Percentiles rank a stretch among this genome's conserved stretches.
Evolutionary conservation across 208 protist species (phyloP).

Genomic region (Leishmania lainsoni): DNA sequence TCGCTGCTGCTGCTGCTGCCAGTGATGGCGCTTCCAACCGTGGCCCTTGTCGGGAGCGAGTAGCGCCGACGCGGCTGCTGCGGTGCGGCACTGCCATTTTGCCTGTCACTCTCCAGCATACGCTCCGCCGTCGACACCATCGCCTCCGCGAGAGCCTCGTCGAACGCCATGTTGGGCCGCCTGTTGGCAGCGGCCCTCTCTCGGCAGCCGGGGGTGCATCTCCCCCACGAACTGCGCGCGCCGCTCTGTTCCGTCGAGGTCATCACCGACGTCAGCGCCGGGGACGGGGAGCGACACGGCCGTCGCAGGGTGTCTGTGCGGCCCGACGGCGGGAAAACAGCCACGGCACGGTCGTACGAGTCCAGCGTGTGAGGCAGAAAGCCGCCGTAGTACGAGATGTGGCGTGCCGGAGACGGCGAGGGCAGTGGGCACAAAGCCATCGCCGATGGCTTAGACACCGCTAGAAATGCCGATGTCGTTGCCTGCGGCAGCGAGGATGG

Average conservation of each 20-base stretch:
- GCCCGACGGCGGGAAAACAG: not conserved
- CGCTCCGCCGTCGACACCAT: constrained; percentile 45
- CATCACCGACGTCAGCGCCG: not conserved
- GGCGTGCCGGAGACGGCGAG: not conserved
- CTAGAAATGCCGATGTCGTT: not conserved
- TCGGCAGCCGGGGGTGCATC: not conserved
- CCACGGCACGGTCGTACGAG: constrained; percentile 4
- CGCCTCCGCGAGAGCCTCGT: constrained; percentile 38
- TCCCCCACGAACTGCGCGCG: not conserved
- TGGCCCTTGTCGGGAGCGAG: not conserved
- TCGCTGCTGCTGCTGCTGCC: not conserved
- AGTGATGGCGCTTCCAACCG: not conserved
- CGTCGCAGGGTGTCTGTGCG: not conserved
- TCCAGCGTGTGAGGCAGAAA: constrained; percentile 25
- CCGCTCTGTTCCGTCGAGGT: too few species aligned
- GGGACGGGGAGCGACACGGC: not conserved
- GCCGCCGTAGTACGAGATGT: constrained; percentile 30
- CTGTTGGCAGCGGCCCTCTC: not conserved
- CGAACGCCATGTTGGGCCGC: constrained; percentile 16
- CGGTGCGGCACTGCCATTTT: constrained; percentile 4
- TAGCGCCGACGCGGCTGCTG: not conserved
- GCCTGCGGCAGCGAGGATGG: not conserved
- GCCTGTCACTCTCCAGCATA: constrained; percentile 24
- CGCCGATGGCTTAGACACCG: not conserved
- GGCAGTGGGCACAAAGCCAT: not conserved